phyloP scores from a whole-genome alignment of 192 early-diverging fungal species.

The Entomortierella chlamydospora region DNA sequence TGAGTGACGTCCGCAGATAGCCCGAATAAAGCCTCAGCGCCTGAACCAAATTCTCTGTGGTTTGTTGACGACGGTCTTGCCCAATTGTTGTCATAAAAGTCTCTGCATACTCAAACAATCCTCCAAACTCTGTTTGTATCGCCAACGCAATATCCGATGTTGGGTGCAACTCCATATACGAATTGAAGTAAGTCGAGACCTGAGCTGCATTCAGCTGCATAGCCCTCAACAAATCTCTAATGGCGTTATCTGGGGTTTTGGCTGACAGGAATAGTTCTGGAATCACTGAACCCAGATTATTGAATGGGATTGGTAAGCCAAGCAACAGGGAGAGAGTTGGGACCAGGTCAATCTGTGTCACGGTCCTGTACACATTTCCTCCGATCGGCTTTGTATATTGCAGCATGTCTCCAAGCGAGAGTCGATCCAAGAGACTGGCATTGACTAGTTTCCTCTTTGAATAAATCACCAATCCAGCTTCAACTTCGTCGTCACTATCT shows the following conservation, averaged over 20 bases:
- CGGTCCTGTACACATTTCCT: slow-evolving; percentile 65
- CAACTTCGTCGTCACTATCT: slow-evolving; percentile 90
- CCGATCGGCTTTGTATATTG: slow-evolving; percentile 48
- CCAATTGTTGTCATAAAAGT: slow-evolving; percentile 25
- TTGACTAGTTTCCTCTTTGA: slow-evolving; percentile 65
- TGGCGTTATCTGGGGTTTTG: slow-evolving; percentile 26
- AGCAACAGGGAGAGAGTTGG: slow-evolving; percentile 85
- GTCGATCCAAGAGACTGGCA: slow-evolving; percentile 14
- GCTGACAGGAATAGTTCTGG: slow-evolving; percentile 82
- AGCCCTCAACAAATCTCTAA: slow-evolving; percentile 62
- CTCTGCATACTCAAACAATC: slow-evolving; percentile 44
- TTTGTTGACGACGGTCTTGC: slow-evolving; percentile 11
- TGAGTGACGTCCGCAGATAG: slow-evolving; percentile 74
- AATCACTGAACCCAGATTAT: slow-evolving; percentile 89
- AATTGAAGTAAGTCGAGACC: slow-evolving; percentile 69
- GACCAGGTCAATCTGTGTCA: slow-evolving; percentile 93
- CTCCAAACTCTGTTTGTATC: slow-evolving; percentile 44
- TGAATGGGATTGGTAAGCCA: slow-evolving; percentile 92
- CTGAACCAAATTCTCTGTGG: slow-evolving; percentile 31
- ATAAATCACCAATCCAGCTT: slow-evolving; percentile 88
- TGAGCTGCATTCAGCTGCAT: slow-evolving; percentile 75
- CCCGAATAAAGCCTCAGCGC: slow-evolving; percentile 39
- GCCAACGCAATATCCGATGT: slow-evolving; percentile 65
- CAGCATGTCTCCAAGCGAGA: slow-evolving; percentile 38
- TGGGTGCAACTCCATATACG: slow-evolving; percentile 66